Evolutionary conservation across 768 basidiomycete species (phyloP), one percentile per base, ranked within the genome.

Genomic region (Scleroderma bovista): DNA sequence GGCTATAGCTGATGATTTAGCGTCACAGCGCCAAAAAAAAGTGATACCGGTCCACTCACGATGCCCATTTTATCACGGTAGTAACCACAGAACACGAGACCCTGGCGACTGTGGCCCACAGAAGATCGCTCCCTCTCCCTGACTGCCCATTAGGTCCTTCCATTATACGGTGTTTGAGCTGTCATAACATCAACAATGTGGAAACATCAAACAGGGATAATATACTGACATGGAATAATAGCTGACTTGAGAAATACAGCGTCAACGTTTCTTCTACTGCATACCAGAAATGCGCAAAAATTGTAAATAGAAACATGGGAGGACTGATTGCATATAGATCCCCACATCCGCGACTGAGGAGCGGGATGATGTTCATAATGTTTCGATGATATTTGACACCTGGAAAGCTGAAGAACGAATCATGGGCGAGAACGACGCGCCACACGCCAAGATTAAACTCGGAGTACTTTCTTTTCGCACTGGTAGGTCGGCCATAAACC

Each of bases 271-370:
- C n/a, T 20, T 60, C 57, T 11, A 64, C 46, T 5, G 61, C 47
- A 45, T 26, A 46, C 62, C 62, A 64, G 9, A 57, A 17, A 13
- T 58, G 34, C 2, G 40, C 31, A 10, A 57, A 3, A 2, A 60
- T 26, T 10, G n/a, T 22, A 29, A 55, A 23, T 19, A 15, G 17
- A 23, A 63, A 62, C 26, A 60, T 31, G 15, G 23, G 49, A 37
- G 62, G 63, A 23, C 55, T 62, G 43, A 64, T 53, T 2, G 45
- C n/a, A 17, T 65, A 54, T 3, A 65, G 43, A n/a, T 65, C 62
- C 32, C 37, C 37, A 29, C 56, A 46, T n/a, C 38, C 63, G 17
- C 55, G 62, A 2, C 44, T 26, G 19, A 65, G 31, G 6, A 59
- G 39, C 1, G 44, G 41, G 13, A 53, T 5, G 9, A 48, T 31